Evolutionary conservation across 2,329 filamentous ascomycete genomes (phyloP), one percentile per base, ranked within the genome.

Genomic region (Paecilomyces sp.): DNA sequence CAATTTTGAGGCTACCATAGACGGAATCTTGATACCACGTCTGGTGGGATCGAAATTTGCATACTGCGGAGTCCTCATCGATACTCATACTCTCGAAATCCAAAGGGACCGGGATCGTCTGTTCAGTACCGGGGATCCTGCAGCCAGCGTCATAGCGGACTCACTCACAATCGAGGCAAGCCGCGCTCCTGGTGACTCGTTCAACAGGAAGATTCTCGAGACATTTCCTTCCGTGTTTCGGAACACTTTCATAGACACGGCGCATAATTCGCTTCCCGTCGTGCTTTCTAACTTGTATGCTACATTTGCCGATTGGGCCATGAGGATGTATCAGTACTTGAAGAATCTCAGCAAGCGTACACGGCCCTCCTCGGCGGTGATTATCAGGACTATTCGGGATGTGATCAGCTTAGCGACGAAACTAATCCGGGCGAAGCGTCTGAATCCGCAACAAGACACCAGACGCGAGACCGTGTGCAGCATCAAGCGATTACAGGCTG

Each of bases 181-280:
- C 13, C 88, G 85, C 62, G 76, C 80, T 1, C 91, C 90, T 0
- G 93, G 93, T 3, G 85, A 86, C 65, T 87, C 85, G 11, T 95
- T 97, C 66, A 85, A 89, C 70, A 85, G 90, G 55, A 97, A 94
- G 75, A 82, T 90, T 13, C 77, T 96, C 51, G 78, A 79, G 63
- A 71, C 86, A 3, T 91, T 97, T 79, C 92, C 92, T 72, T 86
- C 94, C 57, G 91, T 96, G 71, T 87, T 92, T 57, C 89, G 94
- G 67, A 65, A 68, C 6, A 77, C 77, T 74, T 77, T 76, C 61
- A 65, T 76, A 1, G 73, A 76, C 55, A 90, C 89, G 3, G 76
- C 81, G 3, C 87, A 93, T 78, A 97, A 97, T 76, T 84, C 86
- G 3, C 71, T 83, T 7, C 65, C 72, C 3, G 90, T 87, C 0